Conservation (phyloP, 2,329 filamentous ascomycete species). For the Colletotrichum spaethianum region DNA sequence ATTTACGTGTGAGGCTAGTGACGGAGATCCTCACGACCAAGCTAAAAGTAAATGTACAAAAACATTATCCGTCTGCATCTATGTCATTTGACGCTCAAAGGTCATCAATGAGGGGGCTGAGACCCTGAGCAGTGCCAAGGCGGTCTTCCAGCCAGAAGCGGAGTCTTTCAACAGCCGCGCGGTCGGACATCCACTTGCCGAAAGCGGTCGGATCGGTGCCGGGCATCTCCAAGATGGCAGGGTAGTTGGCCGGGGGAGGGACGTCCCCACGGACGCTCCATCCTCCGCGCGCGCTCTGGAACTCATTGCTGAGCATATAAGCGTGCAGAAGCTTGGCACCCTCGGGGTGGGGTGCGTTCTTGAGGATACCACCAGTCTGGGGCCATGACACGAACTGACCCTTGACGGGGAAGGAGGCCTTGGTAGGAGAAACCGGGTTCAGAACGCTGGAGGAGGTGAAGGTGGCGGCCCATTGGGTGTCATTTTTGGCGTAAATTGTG, state of each 20-base stretch:
- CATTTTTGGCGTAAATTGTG: slow-evolving; percentile 51
- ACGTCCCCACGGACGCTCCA: slow-evolving; percentile 56
- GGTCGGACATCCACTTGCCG: slow-evolving; percentile 57
- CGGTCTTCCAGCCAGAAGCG: slow-evolving; percentile 58
- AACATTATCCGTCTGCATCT: too few species aligned
- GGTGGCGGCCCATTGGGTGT: slow-evolving; percentile 49
- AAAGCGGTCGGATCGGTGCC: slow-evolving; percentile 56
- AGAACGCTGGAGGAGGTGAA: slow-evolving; percentile 50
- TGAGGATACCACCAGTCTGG: slow-evolving; percentile 63
- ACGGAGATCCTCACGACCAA: not conserved
- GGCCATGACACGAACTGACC: slow-evolving; percentile 63
- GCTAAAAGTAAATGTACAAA: not conserved
- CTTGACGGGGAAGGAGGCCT: slow-evolving; percentile 50
- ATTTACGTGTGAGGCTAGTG: too few species aligned
- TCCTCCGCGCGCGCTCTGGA: slow-evolving; percentile 48
- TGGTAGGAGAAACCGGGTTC: slow-evolving; percentile 41
- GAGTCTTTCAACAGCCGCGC: slow-evolving; percentile 56
- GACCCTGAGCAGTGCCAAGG: slow-evolving; percentile 59
- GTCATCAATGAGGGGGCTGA: slow-evolving; percentile 51
- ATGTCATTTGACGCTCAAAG: not conserved
- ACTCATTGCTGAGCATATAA: slow-evolving; percentile 60
- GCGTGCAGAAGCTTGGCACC: slow-evolving; percentile 65
- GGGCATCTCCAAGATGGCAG: slow-evolving; percentile 49
- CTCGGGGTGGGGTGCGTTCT: slow-evolving; percentile 63
- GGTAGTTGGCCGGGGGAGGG: slow-evolving; percentile 46